Evolutionary conservation across 2,329 filamentous ascomycete species (phyloP), one percentile per base, ranked within the genome.

Genomic region (Chlorencoelia australis): DNA sequence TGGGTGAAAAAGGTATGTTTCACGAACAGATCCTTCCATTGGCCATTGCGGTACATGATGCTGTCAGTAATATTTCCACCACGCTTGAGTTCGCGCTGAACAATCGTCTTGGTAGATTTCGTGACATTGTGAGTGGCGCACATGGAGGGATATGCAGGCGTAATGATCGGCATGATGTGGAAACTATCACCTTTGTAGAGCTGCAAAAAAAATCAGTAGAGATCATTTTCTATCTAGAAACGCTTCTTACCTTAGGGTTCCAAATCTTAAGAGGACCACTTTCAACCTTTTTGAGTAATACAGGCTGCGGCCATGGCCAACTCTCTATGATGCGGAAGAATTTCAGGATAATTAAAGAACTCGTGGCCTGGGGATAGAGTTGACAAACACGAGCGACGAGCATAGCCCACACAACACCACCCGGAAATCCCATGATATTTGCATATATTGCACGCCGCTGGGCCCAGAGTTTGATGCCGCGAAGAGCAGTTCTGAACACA

Each of bases 351-450:
- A 98, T 80, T 16, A 87, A 82, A 1, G 88, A 85, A 13, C 84
- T 83, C 7, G 86, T 84, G 5, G 91, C 91, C 56, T 86, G 87
- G 10, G 91, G 91, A 53, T 96, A 98, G 11, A 98, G 72, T 60
- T 98, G 91, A 59, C 91, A 96, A 27, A 96, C 84, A 45, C 91
- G 75, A 34, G 91, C 91, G 18, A 96, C 88, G 54, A 98, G 73
- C 82, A 98, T 95, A 9, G 89, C 91, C 86, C 89, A 98, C 4
- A 91, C 91, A 26, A 98, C 88, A 62, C 91, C 91, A 50, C 91
- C 91, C 2, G 91, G 91, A 49, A 91, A 98, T 17, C 91, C 91
- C 60, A 94, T 87, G 45, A 96, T 88, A 53, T 95, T 95, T 46
- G 86, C 86, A 56, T 96, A 96, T 31, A 96, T 86, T 16, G 84